Evolutionary conservation across 306 rosid species (phyloP), one percentile per base, ranked within the genome.

Genomic region (Rosa multiflora): DNA sequence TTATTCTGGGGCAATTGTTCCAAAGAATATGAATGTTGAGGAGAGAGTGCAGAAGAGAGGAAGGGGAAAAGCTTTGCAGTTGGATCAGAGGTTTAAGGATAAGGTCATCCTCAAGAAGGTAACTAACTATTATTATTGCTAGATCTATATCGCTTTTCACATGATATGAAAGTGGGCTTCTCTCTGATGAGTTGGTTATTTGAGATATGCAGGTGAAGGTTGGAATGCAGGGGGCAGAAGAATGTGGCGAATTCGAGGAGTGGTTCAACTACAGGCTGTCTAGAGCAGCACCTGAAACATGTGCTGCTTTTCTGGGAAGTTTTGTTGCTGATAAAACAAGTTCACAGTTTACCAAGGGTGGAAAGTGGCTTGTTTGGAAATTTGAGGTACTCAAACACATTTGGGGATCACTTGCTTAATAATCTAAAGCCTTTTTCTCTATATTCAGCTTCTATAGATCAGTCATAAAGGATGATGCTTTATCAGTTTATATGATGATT

Each of bases 341-440:
- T 73, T 81, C 91, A 49, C 86, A 85, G 76, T 95, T 91, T 85
- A 85, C 91, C 64, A 87, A 87, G 70, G 99, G 94, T 69, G 96
- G 97, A 81, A 95, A 93, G 84, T 95, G 99, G 99, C 98, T 95
- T 58, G 99, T 92, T 67, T 95, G 99, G 98, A 95, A 95, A 82
- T 95, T 91, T 75, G 99, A 93, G 99, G 99, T 94, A 88, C 88
- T 75, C 35, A 20, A 8, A 8, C 1, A 1, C 23, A 74, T 21
- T 43, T 23, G 6, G 6, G 23, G 52, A 40, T 42, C 69, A 74
- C 11, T 26, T 43, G 9, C 21, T 74, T 18, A 8, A n/a, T 32
- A 8, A 48, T 64, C 53, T 11, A n/a, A 47, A 53, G 67, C 75
- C 20, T 55, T 67, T 77, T 53, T 18, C 66, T 39, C 66, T 42